Evolutionary conservation across 208 protist species (phyloP).

Genomic region (Wallacemonas rigidus): DNA sequence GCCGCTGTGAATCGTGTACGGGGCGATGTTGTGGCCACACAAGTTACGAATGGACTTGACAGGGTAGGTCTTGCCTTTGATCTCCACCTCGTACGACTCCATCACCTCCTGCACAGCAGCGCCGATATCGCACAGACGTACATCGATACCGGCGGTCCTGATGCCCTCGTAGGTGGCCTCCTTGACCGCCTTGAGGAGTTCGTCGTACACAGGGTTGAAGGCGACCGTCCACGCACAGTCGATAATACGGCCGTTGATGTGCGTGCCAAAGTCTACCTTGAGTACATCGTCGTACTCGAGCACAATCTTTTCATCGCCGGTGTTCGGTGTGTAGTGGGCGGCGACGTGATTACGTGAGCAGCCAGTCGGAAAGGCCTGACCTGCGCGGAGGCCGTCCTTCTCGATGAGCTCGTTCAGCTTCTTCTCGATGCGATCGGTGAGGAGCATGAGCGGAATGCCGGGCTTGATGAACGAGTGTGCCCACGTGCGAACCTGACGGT

Average conservation of each 20-base stretch:
- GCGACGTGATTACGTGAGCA: constrained; percentile 97
- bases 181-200: constrained; percentile 94
- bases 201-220: constrained; percentile 97
- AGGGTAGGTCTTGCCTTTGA: constrained; percentile 93
- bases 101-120: constrained; percentile 98
- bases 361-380: constrained; percentile 93
- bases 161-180: constrained; percentile 98
- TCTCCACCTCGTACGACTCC: constrained; percentile 97
- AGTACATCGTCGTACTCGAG: constrained; percentile 96
- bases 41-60: constrained; percentile 98
- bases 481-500: constrained; percentile 92
- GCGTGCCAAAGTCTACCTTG: constrained; percentile 99
- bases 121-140: constrained; percentile 95
- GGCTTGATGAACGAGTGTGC: constrained; percentile 91
- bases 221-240: constrained; percentile 98
- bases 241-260: constrained; percentile 97
- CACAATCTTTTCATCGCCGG: constrained; percentile 94
- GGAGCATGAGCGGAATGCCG: constrained; percentile 90
- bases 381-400: constrained; percentile 84
- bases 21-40: constrained; percentile 97
- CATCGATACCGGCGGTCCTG: constrained; percentile 95
- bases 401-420: constrained; percentile 79
- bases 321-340: constrained; percentile 98
- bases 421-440: constrained; percentile 94
- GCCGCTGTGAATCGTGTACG: constrained; percentile 99